Evolutionary conservation across 176 grass and related monocot species (phyloP), one percentile per base, ranked within the genome.

Genomic region (Cymbopogon citratus): DNA sequence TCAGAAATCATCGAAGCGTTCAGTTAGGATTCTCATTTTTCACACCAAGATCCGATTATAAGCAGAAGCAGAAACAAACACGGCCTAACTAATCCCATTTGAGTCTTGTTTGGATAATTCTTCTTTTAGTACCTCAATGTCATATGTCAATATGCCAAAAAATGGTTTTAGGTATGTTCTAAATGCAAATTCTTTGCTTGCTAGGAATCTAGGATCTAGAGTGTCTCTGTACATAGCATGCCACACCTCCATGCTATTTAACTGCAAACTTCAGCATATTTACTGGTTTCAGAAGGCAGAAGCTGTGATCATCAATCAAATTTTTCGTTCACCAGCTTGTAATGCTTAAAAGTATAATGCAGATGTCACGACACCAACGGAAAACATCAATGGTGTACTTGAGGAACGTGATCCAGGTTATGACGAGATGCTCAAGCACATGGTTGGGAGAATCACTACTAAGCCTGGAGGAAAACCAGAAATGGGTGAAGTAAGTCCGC

Each of bases 381-480:
- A 88, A 85, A 83, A 87, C 80, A 69, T 23, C 15, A 40, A 79
- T 27, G 81, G 41, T 76, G 73, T 87, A 46, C 87, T 95, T 6
- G 87, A 89, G 82, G 90, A 98, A 77, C 87, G 85, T 64, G 96
- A 99, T 87, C 92, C 88, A 86, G 90, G 79, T 56, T 99, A 99
- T 39, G 87, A 99, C 62, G 91, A 93, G 46, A 95, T 99, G 96
- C 96, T 99, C 63, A 91, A 83, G 43, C 92, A 93, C 75, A 91
- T 99, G 96, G 89, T 87, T 51, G 92, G 96, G 70, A 92, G 90
- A 87, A 95, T 98, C 85, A 93, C 77, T 69, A 81, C 96, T 35
- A 98, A 94, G 43, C 89, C 96, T 59, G 92, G 89, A 82, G 92
- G 92, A 48, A 91, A 81, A 87, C 63, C 78, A 85, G 96, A 93